phyloP scores from a whole-genome alignment of 176 grass and related monocot species.

The Lolium rigidum region DNA sequence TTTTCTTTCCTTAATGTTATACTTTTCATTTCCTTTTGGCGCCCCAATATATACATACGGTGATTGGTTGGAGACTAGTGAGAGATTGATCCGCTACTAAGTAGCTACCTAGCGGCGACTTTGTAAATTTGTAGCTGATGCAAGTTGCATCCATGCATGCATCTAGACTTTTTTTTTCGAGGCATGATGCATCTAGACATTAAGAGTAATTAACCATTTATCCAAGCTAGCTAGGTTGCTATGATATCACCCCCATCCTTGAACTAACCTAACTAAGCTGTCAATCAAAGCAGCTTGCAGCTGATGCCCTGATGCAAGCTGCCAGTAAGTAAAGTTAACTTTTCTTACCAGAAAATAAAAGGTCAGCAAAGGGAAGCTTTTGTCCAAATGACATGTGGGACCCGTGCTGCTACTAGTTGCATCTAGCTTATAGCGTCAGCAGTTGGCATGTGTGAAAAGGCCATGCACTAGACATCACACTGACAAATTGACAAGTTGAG shows the following conservation, averaged over 20 bases:
- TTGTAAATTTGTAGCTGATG: not conserved
- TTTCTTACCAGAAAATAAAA: not conserved
- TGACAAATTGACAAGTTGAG: slow-evolving; percentile 47
- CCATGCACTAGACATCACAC: slow-evolving; percentile 16
- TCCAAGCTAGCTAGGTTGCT: not conserved
- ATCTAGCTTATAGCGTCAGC: slow-evolving; percentile 7
- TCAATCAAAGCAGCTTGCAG: slow-evolving; percentile 1
- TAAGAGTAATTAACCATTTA: not conserved
- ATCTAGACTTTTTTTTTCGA: too few relatives aligned
- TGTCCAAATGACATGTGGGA: not conserved
- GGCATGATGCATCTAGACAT: not conserved
- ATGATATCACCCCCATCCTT: not conserved
- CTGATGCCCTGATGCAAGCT: slow-evolving; percentile 1
- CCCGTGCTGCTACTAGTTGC: too few relatives aligned
- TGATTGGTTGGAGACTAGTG: not conserved
- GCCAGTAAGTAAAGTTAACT: slow-evolving; percentile 14
- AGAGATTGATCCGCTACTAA: not conserved
- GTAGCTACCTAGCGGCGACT: not conserved
- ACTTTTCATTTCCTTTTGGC: not conserved
- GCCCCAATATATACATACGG: not conserved
- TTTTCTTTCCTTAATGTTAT: not conserved
- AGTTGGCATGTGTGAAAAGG: slow-evolving; percentile 38
- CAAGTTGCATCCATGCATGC: not conserved
- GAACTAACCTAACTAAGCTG: slow-evolving; percentile 3
- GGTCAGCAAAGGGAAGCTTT: not conserved